Conservation (phyloP, 768 basidiomycete genomes). For the Obba rivulosa region DNA sequence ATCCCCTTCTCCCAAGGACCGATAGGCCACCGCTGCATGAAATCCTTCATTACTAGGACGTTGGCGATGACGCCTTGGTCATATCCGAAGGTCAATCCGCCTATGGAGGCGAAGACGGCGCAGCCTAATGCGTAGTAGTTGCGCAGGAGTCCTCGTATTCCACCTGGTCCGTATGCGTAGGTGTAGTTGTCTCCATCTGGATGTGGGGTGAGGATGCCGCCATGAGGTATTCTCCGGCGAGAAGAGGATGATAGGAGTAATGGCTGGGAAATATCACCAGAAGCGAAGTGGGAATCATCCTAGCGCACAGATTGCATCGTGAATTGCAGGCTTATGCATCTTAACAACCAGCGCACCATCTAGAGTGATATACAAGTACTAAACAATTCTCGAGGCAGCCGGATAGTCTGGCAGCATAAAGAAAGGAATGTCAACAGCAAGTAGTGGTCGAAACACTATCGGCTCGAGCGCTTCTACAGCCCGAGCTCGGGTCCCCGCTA, state of each 20-base stretch:
- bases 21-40: constrained; percentile 61
- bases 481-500: too few relatives aligned
- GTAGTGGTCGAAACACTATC: too few relatives aligned
- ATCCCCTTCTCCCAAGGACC: constrained; percentile 68
- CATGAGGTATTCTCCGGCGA: constrained; percentile 2
- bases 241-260: not conserved
- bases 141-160: constrained; percentile 54
- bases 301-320: too few relatives aligned
- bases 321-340: too few relatives aligned
- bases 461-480: too few relatives aligned
- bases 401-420: too few relatives aligned
- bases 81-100: constrained; percentile 76
- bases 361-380: too few relatives aligned
- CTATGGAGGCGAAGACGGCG: constrained; percentile 71
- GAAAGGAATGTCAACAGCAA: too few relatives aligned
- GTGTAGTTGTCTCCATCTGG: constrained; percentile 36
- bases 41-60: constrained; percentile 78
- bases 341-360: too few relatives aligned
- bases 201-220: constrained; percentile 15
- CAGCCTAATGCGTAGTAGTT: constrained; percentile 65
- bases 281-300: too few relatives aligned
- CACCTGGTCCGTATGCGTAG: constrained; percentile 71
- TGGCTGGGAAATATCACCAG: not conserved
- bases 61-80: constrained; percentile 87
- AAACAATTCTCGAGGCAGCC: too few relatives aligned